phyloP scores from a whole-genome alignment of 2,329 filamentous ascomycete genomes.

The Exophiala alcalophila region DNA sequence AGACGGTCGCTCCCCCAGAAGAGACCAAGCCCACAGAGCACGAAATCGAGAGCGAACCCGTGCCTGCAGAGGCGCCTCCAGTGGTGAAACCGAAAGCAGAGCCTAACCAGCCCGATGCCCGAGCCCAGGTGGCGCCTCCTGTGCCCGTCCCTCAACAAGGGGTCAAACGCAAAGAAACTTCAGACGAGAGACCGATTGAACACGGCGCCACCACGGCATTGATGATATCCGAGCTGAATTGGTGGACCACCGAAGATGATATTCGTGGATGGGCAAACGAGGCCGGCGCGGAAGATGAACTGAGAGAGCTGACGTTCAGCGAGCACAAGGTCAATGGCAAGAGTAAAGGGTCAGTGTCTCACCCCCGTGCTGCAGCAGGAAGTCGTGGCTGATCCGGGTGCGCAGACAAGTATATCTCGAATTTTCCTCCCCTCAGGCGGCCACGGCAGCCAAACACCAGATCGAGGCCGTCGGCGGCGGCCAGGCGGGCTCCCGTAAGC shows the following conservation, averaged over 20 bases:
- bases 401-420: slow-evolving; percentile 75
- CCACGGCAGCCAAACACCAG: slow-evolving; percentile 77
- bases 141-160: slow-evolving; percentile 52
- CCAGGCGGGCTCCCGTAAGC: slow-evolving; percentile 61
- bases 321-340: slow-evolving; percentile 99
- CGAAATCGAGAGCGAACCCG: slow-evolving; percentile 4
- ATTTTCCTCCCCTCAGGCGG: slow-evolving; percentile 76
- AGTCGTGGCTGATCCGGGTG: slow-evolving; percentile 11
- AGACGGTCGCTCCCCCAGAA: slow-evolving; percentile 3
- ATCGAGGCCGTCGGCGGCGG: slow-evolving; percentile 64
- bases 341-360: slow-evolving; percentile 81
- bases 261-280: slow-evolving; percentile 80
- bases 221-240: slow-evolving; percentile 84
- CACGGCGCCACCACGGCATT: slow-evolving; percentile 66
- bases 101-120: slow-evolving; percentile 4
- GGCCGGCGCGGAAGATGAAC: slow-evolving; percentile 75
- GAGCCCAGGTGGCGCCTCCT: slow-evolving; percentile 2
- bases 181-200: slow-evolving; percentile 56
- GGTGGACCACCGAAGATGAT: slow-evolving; percentile 97
- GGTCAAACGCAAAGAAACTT: slow-evolving; percentile 60
- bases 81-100: slow-evolving; percentile 1
- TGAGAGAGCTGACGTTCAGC: slow-evolving; percentile 92
- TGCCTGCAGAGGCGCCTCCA: slow-evolving; percentile 1
- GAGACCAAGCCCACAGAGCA: slow-evolving; percentile 5
- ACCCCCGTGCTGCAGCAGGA: no score